Base-by-base conservation (phyloP, 192 early-diverging fungal species). In the Chytriomyces hyalinus region DNA sequence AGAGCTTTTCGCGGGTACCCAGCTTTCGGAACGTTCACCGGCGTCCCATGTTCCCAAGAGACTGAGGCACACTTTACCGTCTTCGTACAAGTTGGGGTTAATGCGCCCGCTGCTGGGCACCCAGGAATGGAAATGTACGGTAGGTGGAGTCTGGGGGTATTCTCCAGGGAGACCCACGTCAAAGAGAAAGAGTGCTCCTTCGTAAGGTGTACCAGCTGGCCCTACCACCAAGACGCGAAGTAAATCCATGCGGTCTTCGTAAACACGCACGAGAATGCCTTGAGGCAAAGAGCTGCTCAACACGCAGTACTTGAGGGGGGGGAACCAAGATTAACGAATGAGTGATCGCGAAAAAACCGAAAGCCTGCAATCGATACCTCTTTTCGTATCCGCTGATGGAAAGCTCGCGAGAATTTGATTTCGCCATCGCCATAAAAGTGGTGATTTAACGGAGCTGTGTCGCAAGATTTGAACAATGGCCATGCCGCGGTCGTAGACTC, bases 1-100 rank as follows among this genome's bases (percentile, higher is more conserved):
- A n/a, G n/a, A 49, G n/a, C 26, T 44, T 28, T 15, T 46, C 17
- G 57, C 24, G 0, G 71, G 66, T 84, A 67, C 28, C 87, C 89
- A 90, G 6, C 79, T 80, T 78, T 89, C 87, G 20, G 83, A 79
- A 49, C 80, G 72, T 61, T 83, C 83, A 57, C 82, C 83, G 36
- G 86, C 85, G 73, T 83, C 80, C 89, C 89, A 90, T 44, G 89
- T 90, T 67, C 87, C 87, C 22, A 90, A 78, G 9, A 90, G 75
- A 59, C 85, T 87, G 20, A 57, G 53, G 46, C 89, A 90, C 1
- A 90, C 89, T 71, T 89, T 88, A 15, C 87, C 86, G 67, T 87
- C 84, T 80, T 90, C 89, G 65, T 90, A 90, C 22, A 90, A 49
- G 70, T 90, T 90, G 7, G 89, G 89, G 62, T 90, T 90, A 49